Evolutionary conservation across 2,329 filamentous ascomycete species (phyloP), one percentile per base, ranked within the genome.

Genomic region (Botrytis medusae): DNA sequence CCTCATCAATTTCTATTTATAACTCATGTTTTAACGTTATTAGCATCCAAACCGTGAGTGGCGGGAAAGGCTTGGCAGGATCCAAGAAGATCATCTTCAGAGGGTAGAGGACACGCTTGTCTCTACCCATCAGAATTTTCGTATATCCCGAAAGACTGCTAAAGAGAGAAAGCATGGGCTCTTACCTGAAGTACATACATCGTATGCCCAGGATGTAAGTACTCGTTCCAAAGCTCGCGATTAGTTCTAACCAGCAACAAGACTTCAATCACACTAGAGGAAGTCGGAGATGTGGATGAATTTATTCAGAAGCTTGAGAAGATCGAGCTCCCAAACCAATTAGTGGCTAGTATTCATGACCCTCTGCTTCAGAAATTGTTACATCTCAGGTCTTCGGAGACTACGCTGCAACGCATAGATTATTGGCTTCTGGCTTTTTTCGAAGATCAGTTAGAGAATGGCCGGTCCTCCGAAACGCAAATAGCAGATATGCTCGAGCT

Each of bases 321-420:
- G 76, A 90, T 97, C 40, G 92, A 96, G 81, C 84, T 94, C 59
- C 94, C 94, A 0, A 94, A 92, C 75, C 94, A 97, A 81, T 85
- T 97, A 2, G 89, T 94, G 59, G 92, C 94, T 8, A 89, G 93
- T 6, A 84, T 97, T 22, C 88, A 88, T 2, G 92, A 97, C 79
- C 91, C 91, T 4, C 84, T 97, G 44, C 86, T 95, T 1, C 93
- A 95, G 80, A 96, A 95, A 79, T 85, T 95, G 37, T 83, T 93
- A 48, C 83, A 92, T n/a, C 83, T 93, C 44, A 87, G 88, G 68
- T 87, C 90, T 2, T 86, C 88, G 51, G 82, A 84, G 25, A 84
- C 86, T 67, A 85, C 85, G 20, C 82, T 84, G 42, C 83, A 83
- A 69, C 84, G 90, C n/a, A 84, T 90, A 61, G 84, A 86, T 61